These are phyloP conservation scores for Pseudocohnilembus persalinus DNA, from an alignment of 169 alveolate species.

Conservation along the genomic window DNA sequence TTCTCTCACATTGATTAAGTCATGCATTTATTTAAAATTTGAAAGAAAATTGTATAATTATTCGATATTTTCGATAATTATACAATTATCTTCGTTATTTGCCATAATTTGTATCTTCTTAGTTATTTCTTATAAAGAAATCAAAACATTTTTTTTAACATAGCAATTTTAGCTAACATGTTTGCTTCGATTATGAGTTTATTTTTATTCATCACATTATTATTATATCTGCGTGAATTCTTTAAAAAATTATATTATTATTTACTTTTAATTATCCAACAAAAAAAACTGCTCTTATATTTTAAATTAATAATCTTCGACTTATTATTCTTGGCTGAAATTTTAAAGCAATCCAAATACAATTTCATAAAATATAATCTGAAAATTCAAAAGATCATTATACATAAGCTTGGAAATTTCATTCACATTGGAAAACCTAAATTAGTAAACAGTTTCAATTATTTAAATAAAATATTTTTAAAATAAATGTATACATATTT, in stretches of 20 bases:
- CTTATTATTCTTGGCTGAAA: neutral
- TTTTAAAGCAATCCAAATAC: neutral
- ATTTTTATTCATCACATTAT: neutral
- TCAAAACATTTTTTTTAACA: no score
- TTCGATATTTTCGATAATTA: neutral
- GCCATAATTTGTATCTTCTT: neutral
- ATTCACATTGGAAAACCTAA: neutral
- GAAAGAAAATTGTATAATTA: no score
- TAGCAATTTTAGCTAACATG: neutral
- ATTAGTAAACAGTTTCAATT: no score
- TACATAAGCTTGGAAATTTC: neutral
- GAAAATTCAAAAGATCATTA: neutral
- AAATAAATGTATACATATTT: no score
- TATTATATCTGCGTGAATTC: neutral
- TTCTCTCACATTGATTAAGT: neutral
- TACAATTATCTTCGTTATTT: neutral
- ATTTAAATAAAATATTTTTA: no score
- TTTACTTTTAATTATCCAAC: neutral
- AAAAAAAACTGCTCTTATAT: no score
- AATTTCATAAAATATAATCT: no score
- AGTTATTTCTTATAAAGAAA: neutral
- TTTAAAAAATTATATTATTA: no score
- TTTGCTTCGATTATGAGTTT: neutral
- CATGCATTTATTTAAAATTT: neutral
- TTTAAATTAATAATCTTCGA: neutral